phyloP scores from a whole-genome alignment of 768 basidiomycete genomes.

The Agaricus sinodeliciosus region DNA sequence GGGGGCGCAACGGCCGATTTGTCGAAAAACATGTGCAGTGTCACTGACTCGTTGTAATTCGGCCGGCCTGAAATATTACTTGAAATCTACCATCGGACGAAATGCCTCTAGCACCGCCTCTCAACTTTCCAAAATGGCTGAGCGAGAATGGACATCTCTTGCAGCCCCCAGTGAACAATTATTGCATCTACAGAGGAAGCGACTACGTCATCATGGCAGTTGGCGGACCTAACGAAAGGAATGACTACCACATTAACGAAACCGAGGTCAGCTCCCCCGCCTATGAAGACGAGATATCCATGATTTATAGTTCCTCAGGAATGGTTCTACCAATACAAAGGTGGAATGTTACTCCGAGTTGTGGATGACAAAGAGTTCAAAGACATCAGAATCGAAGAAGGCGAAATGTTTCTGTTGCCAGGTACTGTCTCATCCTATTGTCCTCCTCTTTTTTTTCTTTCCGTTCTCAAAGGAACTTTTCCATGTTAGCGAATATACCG shows the following conservation, averaged over 20 bases:
- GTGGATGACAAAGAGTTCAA: constrained; percentile 75
- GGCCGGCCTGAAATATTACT: background rate
- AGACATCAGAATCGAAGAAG: constrained; percentile 88
- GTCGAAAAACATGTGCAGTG: no score
- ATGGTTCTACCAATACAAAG: constrained; percentile 98
- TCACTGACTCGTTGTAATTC: no score
- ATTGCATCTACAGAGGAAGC: constrained; percentile 70
- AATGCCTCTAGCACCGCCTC: constrained; percentile 74
- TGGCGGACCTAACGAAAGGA: constrained; percentile 91
- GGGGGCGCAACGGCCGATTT: no score
- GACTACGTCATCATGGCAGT: constrained; percentile 96
- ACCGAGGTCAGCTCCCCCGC: constrained; percentile 59
- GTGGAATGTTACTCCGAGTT: constrained; percentile 83
- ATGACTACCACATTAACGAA: constrained; percentile 93
- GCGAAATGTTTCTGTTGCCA: constrained; percentile 94
- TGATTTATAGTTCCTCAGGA: constrained; percentile 44
- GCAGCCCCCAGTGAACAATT: constrained; percentile 91
- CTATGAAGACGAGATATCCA: background rate
- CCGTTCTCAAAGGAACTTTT: background rate
- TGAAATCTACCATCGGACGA: background rate
- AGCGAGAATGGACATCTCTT: constrained; percentile 72
- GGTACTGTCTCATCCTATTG: constrained; percentile 34
- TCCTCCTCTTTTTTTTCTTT: constrained; percentile 12
- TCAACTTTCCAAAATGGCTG: constrained; percentile 91
- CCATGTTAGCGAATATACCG: constrained; percentile 77